A percentile compares a stretch with the other conserved stretches of the same genome.
Evolutionary conservation across 2,329 filamentous ascomycete species (phyloP).

Genomic region (Didymella pinodella): DNA sequence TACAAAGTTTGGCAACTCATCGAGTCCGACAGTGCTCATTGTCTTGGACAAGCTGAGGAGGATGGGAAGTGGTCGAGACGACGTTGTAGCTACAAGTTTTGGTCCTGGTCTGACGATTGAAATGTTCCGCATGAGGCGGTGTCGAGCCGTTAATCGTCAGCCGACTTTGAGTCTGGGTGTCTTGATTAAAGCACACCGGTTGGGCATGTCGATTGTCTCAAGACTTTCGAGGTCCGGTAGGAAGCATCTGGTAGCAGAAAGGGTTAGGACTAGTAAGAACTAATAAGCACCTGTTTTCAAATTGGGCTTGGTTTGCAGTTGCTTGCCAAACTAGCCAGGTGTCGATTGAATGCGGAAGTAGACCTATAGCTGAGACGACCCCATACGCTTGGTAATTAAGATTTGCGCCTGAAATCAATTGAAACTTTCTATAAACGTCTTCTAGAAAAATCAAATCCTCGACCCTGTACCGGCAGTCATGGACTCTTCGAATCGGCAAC

Average conservation of each 20-base stretch:
- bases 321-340: too few relatives aligned
- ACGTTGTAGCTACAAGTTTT: slow-evolving; percentile 73
- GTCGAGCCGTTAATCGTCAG: slow-evolving; percentile 9
- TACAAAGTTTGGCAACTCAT: slow-evolving; percentile 73
- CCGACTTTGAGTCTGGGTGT: slow-evolving; percentile 8
- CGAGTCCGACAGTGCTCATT: slow-evolving; percentile 71
- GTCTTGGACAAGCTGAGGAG: slow-evolving; percentile 68
- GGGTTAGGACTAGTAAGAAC: background rate
- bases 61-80: slow-evolving; percentile 58
- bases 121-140: slow-evolving; percentile 70
- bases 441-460: too few relatives aligned
- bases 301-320: too few relatives aligned
- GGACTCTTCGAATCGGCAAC: too few relatives aligned
- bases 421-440: too few relatives aligned
- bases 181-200: slow-evolving; percentile 11
- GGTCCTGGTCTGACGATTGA: slow-evolving; percentile 74
- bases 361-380: too few relatives aligned
- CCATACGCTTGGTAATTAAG: too few relatives aligned
- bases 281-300: too few relatives aligned
- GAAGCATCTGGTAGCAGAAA: background rate
- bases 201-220: slow-evolving; percentile 12
- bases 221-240: background rate
- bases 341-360: too few relatives aligned
- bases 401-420: too few relatives aligned
- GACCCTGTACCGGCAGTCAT: too few relatives aligned